These are phyloP conservation scores for Serpula lacrymans DNA, from an alignment of 768 basidiomycete genomes.

Conservation along the genomic window DNA sequence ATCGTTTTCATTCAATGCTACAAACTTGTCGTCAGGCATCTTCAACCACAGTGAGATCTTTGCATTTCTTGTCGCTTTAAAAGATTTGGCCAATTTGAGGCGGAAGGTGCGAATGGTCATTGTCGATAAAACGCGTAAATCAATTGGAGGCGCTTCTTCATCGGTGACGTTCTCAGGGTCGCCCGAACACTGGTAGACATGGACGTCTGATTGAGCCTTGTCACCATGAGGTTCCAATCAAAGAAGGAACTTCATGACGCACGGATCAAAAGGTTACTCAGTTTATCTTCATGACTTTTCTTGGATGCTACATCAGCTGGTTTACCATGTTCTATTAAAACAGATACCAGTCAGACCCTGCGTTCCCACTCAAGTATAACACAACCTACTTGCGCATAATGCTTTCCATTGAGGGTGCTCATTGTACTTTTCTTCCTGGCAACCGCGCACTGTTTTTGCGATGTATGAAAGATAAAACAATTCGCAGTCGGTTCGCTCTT, in stretches of 20 bases:
- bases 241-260: conserved; percentile 11
- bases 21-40: conserved; percentile 46
- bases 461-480: conserved; percentile 76
- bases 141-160: conserved; percentile 15
- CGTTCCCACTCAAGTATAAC: conserved; percentile 5
- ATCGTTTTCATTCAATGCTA: conserved; percentile 48
- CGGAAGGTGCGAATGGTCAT: conserved; percentile 68
- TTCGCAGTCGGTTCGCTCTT: conserved; percentile 79
- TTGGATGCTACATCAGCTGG: conserved; percentile 35
- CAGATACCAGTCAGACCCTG: conserved; percentile 1
- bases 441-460: conserved; percentile 39
- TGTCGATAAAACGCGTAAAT: conserved; percentile 58
- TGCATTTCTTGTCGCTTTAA: conserved; percentile 28
- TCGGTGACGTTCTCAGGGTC: conserved; percentile 17
- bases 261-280: conserved; percentile 64
- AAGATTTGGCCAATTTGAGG: conserved; percentile 56
- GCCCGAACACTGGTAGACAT: conserved; percentile 22
- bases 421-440: conserved; percentile 39
- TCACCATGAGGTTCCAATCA: background rate
- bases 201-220: conserved; percentile 24
- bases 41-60: conserved; percentile 52
- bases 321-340: conserved; percentile 52
- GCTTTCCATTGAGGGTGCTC: conserved; percentile 64
- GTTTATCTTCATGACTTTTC: conserved; percentile 41
- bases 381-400: conserved; percentile 57